These are phyloP conservation scores for Zasmidium citrigriseum DNA, from an alignment of 2,329 filamentous ascomycete genomes.

Conservation along the genomic window DNA sequence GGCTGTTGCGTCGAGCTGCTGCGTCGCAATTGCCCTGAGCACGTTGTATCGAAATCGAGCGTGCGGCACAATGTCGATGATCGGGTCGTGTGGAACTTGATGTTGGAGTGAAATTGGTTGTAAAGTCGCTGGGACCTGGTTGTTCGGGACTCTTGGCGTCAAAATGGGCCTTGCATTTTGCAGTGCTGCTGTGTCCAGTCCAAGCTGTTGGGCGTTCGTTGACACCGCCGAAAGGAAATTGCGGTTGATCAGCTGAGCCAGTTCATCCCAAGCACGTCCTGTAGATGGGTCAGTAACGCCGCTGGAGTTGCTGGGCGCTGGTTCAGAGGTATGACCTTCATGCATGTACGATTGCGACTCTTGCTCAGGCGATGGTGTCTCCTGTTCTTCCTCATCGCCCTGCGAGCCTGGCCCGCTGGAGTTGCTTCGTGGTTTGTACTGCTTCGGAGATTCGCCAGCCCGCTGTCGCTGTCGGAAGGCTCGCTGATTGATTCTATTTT, in stretches of 20 bases:
- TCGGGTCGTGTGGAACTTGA: conserved; percentile 30
- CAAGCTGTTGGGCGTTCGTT: conserved; percentile 28
- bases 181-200: conserved; percentile 22
- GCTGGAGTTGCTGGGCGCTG: background rate
- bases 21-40: conserved; percentile 25
- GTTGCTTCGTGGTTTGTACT: conserved; percentile 21
- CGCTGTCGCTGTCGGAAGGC: conserved; percentile 35
- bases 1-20: conserved; percentile 26
- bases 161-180: conserved; percentile 17
- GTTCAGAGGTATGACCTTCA: conserved; percentile 1
- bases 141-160: conserved; percentile 17
- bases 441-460: conserved; percentile 27
- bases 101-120: conserved; percentile 30
- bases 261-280: conserved; percentile 28
- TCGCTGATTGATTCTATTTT: conserved; percentile 35
- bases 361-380: conserved; percentile 2
- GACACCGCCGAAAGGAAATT: conserved; percentile 30
- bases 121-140: conserved; percentile 23
- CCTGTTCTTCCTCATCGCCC: conserved; percentile 8
- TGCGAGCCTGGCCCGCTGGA: conserved; percentile 13
- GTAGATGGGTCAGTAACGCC: conserved; percentile 13
- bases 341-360: conserved; percentile 9
- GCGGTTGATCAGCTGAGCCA: conserved; percentile 33
- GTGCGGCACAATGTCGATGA: conserved; percentile 33
- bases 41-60: conserved; percentile 32